These are phyloP conservation scores for Globisporangium splendens DNA, from an alignment of 352 stramenopile species.

Conservation along the genomic window DNA sequence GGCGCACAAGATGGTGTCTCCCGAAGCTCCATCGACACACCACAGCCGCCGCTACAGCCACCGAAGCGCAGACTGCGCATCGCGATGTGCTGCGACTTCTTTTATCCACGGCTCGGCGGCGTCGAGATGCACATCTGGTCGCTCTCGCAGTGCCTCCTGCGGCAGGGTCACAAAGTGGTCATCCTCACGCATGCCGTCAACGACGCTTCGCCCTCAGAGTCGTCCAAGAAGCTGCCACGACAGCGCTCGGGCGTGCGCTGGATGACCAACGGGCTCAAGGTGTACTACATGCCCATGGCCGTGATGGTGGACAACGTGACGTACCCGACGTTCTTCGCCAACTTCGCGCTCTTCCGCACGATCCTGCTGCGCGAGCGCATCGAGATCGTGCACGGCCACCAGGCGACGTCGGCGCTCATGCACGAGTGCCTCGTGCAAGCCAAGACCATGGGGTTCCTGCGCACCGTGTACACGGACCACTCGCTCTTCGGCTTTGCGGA, in stretches of 20 bases:
- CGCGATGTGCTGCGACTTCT: conserved; percentile 98
- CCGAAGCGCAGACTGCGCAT: conserved; percentile 42
- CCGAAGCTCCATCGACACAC: too few species aligned
- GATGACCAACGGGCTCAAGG: conserved; percentile 96
- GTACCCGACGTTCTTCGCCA: conserved; percentile 91
- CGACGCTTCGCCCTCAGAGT: conserved; percentile 16
- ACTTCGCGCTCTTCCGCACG: conserved; percentile 89
- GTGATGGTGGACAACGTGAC: conserved; percentile 93
- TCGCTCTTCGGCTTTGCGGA: conserved; percentile 97
- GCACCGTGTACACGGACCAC: conserved; percentile 95
- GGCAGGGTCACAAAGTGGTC: conserved; percentile 82
- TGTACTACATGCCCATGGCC: conserved; percentile 96
- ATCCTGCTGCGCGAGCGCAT: conserved; percentile 95
- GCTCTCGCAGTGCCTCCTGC: conserved; percentile 93
- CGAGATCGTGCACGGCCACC: conserved; percentile 95
- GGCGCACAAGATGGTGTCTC: too few species aligned
- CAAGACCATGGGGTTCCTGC: conserved; percentile 80
- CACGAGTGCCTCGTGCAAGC: conserved; percentile 95
- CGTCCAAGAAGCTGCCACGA: conserved; percentile 17
- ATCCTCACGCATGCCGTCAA: conserved; percentile 83
- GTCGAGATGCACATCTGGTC: conserved; percentile 99
- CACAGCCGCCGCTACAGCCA: too few species aligned
- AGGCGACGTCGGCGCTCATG: conserved; percentile 93
- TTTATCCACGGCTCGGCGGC: conserved; percentile 94
- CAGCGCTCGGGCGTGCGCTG: conserved; percentile 90